A percentile compares a stretch with the other conserved stretches of the same genome.
Evolutionary conservation across 441 rosid species (phyloP).

Genomic region (Populus hybrid): DNA sequence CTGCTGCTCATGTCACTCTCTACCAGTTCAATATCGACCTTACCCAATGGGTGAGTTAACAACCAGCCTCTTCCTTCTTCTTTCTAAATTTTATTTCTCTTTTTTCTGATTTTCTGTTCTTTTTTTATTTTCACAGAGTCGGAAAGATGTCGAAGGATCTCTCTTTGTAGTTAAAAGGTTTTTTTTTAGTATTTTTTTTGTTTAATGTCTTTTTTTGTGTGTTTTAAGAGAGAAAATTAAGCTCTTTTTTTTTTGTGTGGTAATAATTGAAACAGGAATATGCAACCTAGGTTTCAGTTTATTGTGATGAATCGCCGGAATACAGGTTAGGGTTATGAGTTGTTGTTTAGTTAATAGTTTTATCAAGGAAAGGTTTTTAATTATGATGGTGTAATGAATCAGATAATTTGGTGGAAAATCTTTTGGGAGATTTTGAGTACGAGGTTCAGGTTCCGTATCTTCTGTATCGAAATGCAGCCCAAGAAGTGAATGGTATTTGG

Average conservation of each 20-base stretch:
- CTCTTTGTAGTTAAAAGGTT: slow-evolving; percentile 92
- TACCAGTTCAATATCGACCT: slow-evolving; percentile 89
- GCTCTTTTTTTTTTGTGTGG: not conserved
- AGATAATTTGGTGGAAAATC: slow-evolving; percentile 88
- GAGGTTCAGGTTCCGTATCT: slow-evolving; percentile 92
- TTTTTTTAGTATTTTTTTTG: not conserved
- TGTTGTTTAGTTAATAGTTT: not conserved
- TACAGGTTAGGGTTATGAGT: slow-evolving; percentile 48
- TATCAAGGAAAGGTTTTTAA: not conserved
- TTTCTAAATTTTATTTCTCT: not conserved
- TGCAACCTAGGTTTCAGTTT: slow-evolving; percentile 97
- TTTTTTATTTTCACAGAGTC: slow-evolving; percentile 49
- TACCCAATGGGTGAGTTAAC: slow-evolving; percentile 66
- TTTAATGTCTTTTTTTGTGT: not conserved
- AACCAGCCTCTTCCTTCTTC: not conserved
- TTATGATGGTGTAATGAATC: slow-evolving; percentile 20
- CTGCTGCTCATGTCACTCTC: slow-evolving; percentile 95
- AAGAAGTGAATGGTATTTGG: slow-evolving; percentile 97
- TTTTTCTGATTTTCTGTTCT: not conserved
- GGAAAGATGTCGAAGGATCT: slow-evolving; percentile 98
- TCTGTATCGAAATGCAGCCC: slow-evolving; percentile 82
- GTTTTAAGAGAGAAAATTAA: not conserved
- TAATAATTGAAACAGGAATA: slow-evolving; percentile 41
- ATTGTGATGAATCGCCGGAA: slow-evolving; percentile 95
- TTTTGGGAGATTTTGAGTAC: slow-evolving; percentile 87